A percentile compares a stretch with the other conserved stretches of the same genome.
phyloP scores from a whole-genome alignment of 345 rosid species.

The Populus euphratica region DNA sequence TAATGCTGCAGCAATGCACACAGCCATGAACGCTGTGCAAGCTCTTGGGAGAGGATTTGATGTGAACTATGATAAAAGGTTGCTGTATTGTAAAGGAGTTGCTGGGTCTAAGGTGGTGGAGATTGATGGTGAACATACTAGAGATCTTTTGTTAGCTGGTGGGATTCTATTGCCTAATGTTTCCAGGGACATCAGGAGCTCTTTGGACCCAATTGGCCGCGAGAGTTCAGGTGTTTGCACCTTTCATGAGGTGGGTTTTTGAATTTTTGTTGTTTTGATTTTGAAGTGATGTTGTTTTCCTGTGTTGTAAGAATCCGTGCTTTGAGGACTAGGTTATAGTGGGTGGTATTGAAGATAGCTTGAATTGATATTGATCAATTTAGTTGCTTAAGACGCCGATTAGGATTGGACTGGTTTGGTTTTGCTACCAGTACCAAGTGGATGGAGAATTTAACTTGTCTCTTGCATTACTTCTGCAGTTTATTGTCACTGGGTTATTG shows the following conservation, averaged over 20 bases:
- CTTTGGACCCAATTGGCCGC: slow-evolving; percentile 36
- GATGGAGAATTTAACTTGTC: neutral
- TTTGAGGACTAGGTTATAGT: neutral
- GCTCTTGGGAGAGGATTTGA: slow-evolving; percentile 74
- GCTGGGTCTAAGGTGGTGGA: slow-evolving; percentile 51
- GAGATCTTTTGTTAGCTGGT: slow-evolving; percentile 43
- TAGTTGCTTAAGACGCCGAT: neutral
- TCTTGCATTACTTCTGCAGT: neutral
- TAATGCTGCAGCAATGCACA: slow-evolving; percentile 47
- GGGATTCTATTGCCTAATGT: slow-evolving; percentile 41
- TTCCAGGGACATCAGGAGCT: slow-evolving; percentile 49
- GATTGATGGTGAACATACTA: slow-evolving; percentile 50
- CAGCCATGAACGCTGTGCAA: slow-evolving; percentile 58
- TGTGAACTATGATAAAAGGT: slow-evolving; percentile 65
- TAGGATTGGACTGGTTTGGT: neutral
- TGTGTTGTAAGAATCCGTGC: neutral
- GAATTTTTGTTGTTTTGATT: neutral
- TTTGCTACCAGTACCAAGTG: neutral
- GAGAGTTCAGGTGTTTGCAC: slow-evolving; percentile 43
- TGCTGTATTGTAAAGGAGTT: slow-evolving; percentile 68
- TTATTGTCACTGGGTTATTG: neutral
- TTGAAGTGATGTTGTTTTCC: neutral
- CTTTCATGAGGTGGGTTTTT: slow-evolving; percentile 49
- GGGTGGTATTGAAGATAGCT: neutral
- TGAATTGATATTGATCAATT: neutral